phyloP scores from a whole-genome alignment of 2,329 filamentous ascomycete species.

The Pseudohalonectria lignicola region DNA sequence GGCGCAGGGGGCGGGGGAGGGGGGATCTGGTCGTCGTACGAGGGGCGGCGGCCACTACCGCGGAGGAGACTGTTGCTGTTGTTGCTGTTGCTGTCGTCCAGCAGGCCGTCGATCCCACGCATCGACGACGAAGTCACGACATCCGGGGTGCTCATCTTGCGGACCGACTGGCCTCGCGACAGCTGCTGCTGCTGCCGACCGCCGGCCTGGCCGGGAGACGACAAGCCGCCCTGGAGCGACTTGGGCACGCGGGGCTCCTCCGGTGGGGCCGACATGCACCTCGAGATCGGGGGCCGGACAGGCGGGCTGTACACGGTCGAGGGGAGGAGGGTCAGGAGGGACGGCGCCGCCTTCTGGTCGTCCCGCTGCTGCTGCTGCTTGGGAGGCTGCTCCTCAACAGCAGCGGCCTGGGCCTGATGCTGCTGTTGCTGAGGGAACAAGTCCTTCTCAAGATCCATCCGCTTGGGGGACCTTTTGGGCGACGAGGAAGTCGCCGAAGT shows the following conservation, averaged over 20 bases:
- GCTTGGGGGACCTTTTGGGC: slow-evolving; percentile 16
- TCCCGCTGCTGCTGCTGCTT: slow-evolving; percentile 1
- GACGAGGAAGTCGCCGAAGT: slow-evolving; percentile 19
- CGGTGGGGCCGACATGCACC: slow-evolving; percentile 52
- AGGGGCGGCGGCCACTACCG: slow-evolving; percentile 28
- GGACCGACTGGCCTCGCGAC: slow-evolving; percentile 15
- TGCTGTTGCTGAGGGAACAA: slow-evolving; percentile 7
- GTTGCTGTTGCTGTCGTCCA: slow-evolving; percentile 21
- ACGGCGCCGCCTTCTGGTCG: slow-evolving; percentile 11
- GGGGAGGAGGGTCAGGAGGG: slow-evolving; percentile 36
- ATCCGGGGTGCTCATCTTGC: slow-evolving; percentile 22
- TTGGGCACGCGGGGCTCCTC: slow-evolving; percentile 26
- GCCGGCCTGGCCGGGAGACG: too few species aligned
- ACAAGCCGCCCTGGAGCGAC: too few species aligned
- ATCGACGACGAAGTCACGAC: slow-evolving; percentile 11
- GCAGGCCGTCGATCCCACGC: slow-evolving; percentile 36
- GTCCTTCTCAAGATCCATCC: slow-evolving; percentile 6
- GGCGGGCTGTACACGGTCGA: slow-evolving; percentile 51
- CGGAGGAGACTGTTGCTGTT: too few species aligned
- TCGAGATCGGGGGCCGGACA: slow-evolving; percentile 33
- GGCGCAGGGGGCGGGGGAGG: slow-evolving; percentile 43
- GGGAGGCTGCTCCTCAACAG: background rate
- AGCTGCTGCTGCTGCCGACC: slow-evolving; percentile 8
- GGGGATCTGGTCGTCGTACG: slow-evolving; percentile 36
- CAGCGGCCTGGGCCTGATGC: slow-evolving; percentile 14